Base-by-base conservation (phyloP, 345 rosid species). In the Boechera divaricarpa region DNA sequence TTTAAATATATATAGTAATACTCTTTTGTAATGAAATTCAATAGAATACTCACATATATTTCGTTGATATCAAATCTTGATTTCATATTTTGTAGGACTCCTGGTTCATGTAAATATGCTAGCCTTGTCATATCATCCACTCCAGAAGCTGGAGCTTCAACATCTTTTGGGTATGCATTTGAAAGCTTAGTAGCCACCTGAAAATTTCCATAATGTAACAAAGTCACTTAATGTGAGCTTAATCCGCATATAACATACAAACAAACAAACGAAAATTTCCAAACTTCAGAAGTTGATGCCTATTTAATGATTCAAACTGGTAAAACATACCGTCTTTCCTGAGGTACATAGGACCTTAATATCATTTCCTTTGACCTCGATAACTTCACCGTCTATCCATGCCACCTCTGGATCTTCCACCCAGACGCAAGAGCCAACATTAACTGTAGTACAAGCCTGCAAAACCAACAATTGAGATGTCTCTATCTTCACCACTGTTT, bases 51-150 rank as follows among this genome's bases (percentile, higher is more conserved):
- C 81, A 95, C 97, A 79, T 95, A 95, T 69, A 95, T 95, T 76
- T 88, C 98, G 69, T 90, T 92, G 85, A 92, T 90, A 83, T 95
- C 98, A 79, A 89, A 94, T 92, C 98, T 85, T 35, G 91, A 86
- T 85, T 86, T 89, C 81, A 94, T 81, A 86, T 94, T 94, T 77
- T 94, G 93, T 57, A 94, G 88, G 79, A 92, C 94, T 63, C 98
- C 98, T 2, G 98, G 98, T 85, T 94, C 98, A 77, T 92, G 98
- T 83, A 94, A 85, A 82, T 94, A 94, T 64, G 98, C 89, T 64
- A 94, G 90, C 81, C 88, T 92, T 45, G 98, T 94, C 98, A 94
- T 94, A 82, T 94, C 98, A 83, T 94, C 98, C 82, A 94, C 97
- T 77, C 98, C 97, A 72, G 97, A 88, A 26, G 90, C 87, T 32